Percentiles rank a stretch among this genome's conserved stretches.
These are phyloP conservation scores for Apiospora aurea DNA, from an alignment of 2,329 filamentous ascomycete genomes.

Conservation along the genomic window DNA sequence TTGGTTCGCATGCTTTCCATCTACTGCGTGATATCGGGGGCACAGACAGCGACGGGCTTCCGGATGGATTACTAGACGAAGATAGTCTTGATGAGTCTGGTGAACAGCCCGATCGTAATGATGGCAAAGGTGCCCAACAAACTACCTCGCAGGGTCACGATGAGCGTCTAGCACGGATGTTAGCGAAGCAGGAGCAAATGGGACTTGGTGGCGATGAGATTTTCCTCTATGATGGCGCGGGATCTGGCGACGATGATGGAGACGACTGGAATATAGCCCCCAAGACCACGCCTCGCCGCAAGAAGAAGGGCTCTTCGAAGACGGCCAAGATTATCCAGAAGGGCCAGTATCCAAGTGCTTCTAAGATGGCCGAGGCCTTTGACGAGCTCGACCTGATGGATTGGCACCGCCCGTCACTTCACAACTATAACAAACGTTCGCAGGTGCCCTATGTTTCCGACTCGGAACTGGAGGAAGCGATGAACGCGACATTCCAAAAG, in stretches of 20 bases:
- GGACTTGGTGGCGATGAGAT: constrained; percentile 67
- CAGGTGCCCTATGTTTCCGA: constrained; percentile 65
- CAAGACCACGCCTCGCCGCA: constrained; percentile 36
- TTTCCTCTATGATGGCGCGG: constrained; percentile 60
- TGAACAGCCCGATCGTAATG: constrained; percentile 45
- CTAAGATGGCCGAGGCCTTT: constrained; percentile 55
- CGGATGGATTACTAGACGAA: constrained; percentile 38
- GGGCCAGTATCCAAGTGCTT: constrained; percentile 48
- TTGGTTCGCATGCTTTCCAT: constrained; percentile 38
- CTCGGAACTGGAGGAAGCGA: constrained; percentile 67
- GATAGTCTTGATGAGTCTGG: constrained; percentile 45
- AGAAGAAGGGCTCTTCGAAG: constrained; percentile 38
- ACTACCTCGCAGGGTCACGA: constrained; percentile 54
- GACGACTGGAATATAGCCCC: constrained; percentile 37
- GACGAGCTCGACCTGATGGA: constrained; percentile 88
- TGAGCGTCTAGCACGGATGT: constrained; percentile 65
- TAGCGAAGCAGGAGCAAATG: constrained; percentile 69
- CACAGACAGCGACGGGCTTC: constrained; percentile 48
- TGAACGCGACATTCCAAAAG: constrained; percentile 68
- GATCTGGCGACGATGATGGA: constrained; percentile 44
- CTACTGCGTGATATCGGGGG: constrained; percentile 52
- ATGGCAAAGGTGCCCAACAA: constrained; percentile 44
- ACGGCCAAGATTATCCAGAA: constrained; percentile 37
- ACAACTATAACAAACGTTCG: constrained; percentile 59
- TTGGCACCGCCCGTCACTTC: constrained; percentile 73